Conservation (phyloP, 2,329 filamentous ascomycete genomes). For the Fusarium pininemorale region DNA sequence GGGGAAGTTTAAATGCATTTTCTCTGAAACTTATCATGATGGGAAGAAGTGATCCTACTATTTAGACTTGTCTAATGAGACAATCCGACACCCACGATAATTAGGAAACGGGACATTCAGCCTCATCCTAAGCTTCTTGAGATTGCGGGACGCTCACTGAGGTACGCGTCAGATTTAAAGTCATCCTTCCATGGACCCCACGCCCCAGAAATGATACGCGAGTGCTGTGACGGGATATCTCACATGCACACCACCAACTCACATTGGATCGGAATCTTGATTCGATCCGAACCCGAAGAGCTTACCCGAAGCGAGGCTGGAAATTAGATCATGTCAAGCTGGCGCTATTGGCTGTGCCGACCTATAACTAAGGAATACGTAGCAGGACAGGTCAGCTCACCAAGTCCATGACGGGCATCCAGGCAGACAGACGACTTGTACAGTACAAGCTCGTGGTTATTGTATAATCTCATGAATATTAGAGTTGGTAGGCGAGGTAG, state of each 20-base stretch:
- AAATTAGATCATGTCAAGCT: constrained; percentile 6
- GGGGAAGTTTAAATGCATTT: background rate
- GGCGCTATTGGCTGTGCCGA: constrained; percentile 15
- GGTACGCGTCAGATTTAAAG: background rate
- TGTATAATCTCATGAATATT: background rate
- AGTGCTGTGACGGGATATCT: background rate
- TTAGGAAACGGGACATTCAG: background rate
- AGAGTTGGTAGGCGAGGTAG: background rate
- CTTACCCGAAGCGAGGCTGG: constrained; percentile 10
- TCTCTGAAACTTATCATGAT: background rate
- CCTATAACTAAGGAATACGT: background rate
- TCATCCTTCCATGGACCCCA: background rate
- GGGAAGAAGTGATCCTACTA: background rate
- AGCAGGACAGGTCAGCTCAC: background rate
- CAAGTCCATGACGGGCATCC: constrained; percentile 8
- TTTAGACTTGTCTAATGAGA: background rate
- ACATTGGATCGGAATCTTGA: constrained; percentile 24
- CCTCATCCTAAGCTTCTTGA: background rate
- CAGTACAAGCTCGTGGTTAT: background rate
- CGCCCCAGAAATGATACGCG: background rate
- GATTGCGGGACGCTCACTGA: background rate
- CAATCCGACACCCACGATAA: background rate
- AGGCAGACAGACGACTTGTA: background rate
- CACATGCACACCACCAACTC: constrained; percentile 9
- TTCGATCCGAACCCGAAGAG: constrained; percentile 28